Conservation (phyloP, 257 asterid species). For the Parsonsia alboflavescens region DNA sequence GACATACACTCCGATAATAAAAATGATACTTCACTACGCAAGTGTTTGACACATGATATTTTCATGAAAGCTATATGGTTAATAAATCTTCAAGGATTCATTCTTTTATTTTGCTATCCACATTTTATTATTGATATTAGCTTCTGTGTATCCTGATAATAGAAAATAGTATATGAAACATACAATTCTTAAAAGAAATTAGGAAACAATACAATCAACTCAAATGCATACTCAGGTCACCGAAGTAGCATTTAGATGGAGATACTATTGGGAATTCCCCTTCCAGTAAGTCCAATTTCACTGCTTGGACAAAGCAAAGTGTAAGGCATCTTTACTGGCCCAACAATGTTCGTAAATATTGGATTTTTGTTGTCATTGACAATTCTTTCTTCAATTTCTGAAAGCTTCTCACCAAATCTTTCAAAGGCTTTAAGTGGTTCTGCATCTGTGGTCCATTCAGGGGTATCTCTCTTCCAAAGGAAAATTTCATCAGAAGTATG, state of each 20-base stretch:
- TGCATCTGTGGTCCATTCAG: not conserved
- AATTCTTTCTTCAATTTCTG: slow-evolving; percentile 39
- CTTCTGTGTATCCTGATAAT: not conserved
- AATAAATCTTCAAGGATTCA: no score
- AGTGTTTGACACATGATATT: no score
- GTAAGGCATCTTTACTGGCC: slow-evolving; percentile 64
- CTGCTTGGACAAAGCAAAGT: slow-evolving; percentile 59
- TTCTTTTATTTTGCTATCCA: not conserved
- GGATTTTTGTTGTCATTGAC: slow-evolving; percentile 32
- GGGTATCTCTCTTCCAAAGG: slow-evolving; percentile 56
- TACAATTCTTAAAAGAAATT: not conserved
- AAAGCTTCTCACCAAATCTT: slow-evolving; percentile 44
- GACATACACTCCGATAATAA: no score
- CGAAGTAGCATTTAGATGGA: not conserved
- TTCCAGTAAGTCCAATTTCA: slow-evolving; percentile 55
- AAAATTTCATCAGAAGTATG: slow-evolving; percentile 64
- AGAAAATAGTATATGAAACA: not conserved
- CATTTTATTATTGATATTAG: not conserved
- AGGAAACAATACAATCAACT: not conserved
- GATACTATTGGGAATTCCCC: slow-evolving; percentile 65
- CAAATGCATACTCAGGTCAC: not conserved
- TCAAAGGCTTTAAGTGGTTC: slow-evolving; percentile 43
- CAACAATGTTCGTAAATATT: slow-evolving; percentile 46
- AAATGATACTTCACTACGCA: no score
- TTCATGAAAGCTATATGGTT: no score